Percentiles rank a stretch among this genome's conserved stretches.
Conservation (phyloP, 2,329 filamentous ascomycete genomes). For the Talaromyces sp. region DNA sequence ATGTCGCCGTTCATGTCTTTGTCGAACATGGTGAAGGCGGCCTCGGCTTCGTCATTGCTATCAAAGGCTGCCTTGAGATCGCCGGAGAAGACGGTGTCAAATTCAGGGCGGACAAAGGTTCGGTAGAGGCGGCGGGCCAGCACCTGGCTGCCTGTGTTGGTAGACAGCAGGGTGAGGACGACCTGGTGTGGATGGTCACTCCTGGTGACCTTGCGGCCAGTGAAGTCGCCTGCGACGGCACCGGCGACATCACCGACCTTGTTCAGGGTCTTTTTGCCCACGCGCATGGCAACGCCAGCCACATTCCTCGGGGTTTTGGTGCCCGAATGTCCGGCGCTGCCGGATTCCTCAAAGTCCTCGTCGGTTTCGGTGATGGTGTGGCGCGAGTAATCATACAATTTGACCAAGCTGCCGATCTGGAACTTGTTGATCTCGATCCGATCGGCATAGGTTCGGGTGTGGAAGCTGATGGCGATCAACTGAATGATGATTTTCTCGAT, state of each 20-base stretch:
- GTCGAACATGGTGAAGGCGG: conserved; percentile 88
- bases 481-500: conserved; percentile 91
- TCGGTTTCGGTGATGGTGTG: conserved; percentile 64
- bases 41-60: conserved; percentile 78
- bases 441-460: conserved; percentile 82
- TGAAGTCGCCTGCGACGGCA: conserved; percentile 85
- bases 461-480: conserved; percentile 89
- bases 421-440: conserved; percentile 91
- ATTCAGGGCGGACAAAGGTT: conserved; percentile 70
- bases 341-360: conserved; percentile 66
- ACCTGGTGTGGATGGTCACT: conserved; percentile 81
- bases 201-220: conserved; percentile 63
- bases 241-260: conserved; percentile 83
- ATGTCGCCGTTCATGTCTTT: conserved; percentile 96
- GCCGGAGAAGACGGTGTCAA: conserved; percentile 70
- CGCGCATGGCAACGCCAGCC: conserved; percentile 64
- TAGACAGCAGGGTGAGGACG: conserved; percentile 69
- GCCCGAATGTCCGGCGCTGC: conserved; percentile 44
- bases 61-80: conserved; percentile 76
- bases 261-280: conserved; percentile 68
- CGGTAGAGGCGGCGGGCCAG: conserved; percentile 84
- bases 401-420: conserved; percentile 65
- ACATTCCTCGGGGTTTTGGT: conserved; percentile 68
- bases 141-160: conserved; percentile 69
- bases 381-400: conserved; percentile 62